These are phyloP conservation scores for Leccinum longicurvipes DNA, from an alignment of 768 basidiomycete genomes.

Conservation along the genomic window DNA sequence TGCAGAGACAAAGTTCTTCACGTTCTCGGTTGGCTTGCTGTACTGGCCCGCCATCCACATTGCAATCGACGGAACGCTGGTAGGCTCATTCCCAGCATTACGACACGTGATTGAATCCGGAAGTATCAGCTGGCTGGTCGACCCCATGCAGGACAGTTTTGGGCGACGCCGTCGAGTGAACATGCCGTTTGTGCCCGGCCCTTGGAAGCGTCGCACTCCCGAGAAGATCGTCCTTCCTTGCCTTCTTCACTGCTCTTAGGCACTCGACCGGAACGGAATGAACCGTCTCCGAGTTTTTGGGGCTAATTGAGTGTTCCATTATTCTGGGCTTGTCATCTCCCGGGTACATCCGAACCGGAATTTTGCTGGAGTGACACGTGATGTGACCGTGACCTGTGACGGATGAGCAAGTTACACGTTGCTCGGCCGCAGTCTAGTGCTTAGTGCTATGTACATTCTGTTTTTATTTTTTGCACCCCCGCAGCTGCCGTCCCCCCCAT, in stretches of 20 bases:
- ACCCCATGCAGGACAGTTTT: not conserved
- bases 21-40: conserved; percentile 15
- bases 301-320: not conserved
- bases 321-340: too few relatives aligned
- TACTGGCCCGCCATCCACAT: not conserved
- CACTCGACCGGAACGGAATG: not conserved
- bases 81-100: not conserved
- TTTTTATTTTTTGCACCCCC: too few relatives aligned
- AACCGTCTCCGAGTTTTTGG: not conserved
- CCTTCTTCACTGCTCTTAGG: not conserved
- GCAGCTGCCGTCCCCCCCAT: not conserved
- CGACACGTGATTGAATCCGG: not conserved
- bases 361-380: not conserved
- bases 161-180: not conserved
- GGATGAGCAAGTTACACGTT: too few relatives aligned
- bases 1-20: conserved; percentile 6
- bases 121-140: not conserved
- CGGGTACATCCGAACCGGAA: not conserved
- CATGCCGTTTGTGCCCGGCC: conserved; percentile 2
- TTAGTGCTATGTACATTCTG: too few relatives aligned
- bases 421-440: too few relatives aligned
- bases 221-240: not conserved
- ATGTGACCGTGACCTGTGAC: not conserved
- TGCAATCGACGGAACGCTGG: not conserved
- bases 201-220: not conserved